A percentile compares a stretch with the other conserved stretches of the same genome.
These are phyloP conservation scores for Halophytophthora batemanensis DNA, from an alignment of 352 stramenopile genomes.

Conservation along the genomic window DNA sequence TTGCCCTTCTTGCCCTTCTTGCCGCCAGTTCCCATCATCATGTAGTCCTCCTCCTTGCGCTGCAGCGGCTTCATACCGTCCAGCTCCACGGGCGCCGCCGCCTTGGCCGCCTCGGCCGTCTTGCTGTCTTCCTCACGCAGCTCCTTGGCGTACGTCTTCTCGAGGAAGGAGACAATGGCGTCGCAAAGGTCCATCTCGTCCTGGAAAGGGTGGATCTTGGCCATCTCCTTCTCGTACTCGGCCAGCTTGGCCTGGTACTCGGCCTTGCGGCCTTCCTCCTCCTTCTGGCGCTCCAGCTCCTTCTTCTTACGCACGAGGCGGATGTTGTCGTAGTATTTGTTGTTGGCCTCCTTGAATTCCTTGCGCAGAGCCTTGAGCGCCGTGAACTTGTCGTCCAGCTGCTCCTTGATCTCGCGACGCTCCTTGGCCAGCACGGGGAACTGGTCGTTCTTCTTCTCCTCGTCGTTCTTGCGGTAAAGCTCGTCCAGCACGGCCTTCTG, in stretches of 20 bases:
- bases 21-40: constrained; percentile 53
- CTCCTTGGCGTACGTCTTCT: constrained; percentile 90
- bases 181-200: constrained; percentile 96
- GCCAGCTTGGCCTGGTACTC: constrained; percentile 94
- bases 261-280: constrained; percentile 72
- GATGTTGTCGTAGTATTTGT: constrained; percentile 93
- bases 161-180: constrained; percentile 91
- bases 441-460: constrained; percentile 85
- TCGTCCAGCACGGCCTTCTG: constrained; percentile 88
- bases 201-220: constrained; percentile 96
- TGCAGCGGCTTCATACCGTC: constrained; percentile 91
- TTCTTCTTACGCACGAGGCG: constrained; percentile 84
- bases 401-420: constrained; percentile 88
- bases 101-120: constrained; percentile 28
- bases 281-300: constrained; percentile 77
- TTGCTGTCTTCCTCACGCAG: constrained; percentile 54
- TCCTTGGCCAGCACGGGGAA: constrained; percentile 84
- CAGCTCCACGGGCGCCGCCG: constrained; percentile 66
- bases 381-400: constrained; percentile 89
- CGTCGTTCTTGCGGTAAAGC: constrained; percentile 86
- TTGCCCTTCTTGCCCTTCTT: constrained; percentile 73
- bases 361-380: constrained; percentile 85
- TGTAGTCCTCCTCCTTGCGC: constrained; percentile 85
- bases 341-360: constrained; percentile 91
- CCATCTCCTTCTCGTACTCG: constrained; percentile 95